Percentiles rank a stretch among this genome's conserved stretches.
phyloP scores from a whole-genome alignment of 176 grass and related monocot genomes.

The Lolium rigidum region DNA sequence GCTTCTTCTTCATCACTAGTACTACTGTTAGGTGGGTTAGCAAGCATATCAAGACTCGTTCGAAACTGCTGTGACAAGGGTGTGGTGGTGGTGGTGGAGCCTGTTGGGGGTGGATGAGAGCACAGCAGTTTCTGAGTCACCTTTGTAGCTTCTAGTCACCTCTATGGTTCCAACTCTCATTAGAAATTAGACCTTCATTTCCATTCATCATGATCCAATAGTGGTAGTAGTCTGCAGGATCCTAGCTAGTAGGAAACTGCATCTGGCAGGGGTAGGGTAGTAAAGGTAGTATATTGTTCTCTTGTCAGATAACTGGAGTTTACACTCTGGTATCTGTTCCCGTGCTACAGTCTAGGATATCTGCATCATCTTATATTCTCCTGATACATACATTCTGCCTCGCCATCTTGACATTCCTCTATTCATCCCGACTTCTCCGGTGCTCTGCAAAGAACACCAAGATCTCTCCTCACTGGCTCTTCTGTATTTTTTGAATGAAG shows the following conservation, averaged over 20 bases:
- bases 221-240: slow-evolving; percentile 23
- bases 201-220: slow-evolving; percentile 40
- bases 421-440: slow-evolving; percentile 38
- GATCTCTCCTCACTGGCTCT: slow-evolving; percentile 56
- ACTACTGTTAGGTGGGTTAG: slow-evolving; percentile 39
- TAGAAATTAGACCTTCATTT: slow-evolving; percentile 42
- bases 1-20: slow-evolving; percentile 31
- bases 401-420: slow-evolving; percentile 35
- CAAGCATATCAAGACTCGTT: slow-evolving; percentile 32
- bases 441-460: slow-evolving; percentile 45
- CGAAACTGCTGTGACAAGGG: slow-evolving; percentile 42
- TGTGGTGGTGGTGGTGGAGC: slow-evolving; percentile 25
- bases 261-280: slow-evolving; percentile 32
- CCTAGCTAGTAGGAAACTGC: slow-evolving; percentile 47
- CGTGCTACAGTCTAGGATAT: slow-evolving; percentile 44
- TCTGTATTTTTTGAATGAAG: slow-evolving; percentile 85
- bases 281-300: slow-evolving; percentile 35
- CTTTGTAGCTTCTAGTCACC: slow-evolving; percentile 50
- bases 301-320: slow-evolving; percentile 23
- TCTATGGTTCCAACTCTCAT: background rate
- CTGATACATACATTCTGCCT: slow-evolving; percentile 33
- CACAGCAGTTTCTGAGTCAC: slow-evolving; percentile 33
- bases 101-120: slow-evolving; percentile 22
- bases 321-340: slow-evolving; percentile 24
- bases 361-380: slow-evolving; percentile 39